These are phyloP conservation scores for Styphnolobium japonicum DNA, from an alignment of 306 rosid genomes.

Conservation along the genomic window DNA sequence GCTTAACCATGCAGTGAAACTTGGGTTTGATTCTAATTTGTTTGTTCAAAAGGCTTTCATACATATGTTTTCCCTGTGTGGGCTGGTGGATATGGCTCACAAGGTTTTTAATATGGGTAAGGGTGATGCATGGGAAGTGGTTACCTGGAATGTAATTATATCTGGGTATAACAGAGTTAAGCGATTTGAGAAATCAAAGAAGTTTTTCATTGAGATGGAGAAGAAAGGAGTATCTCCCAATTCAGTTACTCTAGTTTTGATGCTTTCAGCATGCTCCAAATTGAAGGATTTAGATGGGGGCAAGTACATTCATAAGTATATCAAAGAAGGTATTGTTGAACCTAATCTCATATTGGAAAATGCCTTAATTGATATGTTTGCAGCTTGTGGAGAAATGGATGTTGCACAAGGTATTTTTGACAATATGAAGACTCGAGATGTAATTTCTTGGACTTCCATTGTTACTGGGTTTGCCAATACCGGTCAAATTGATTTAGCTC, in stretches of 20 bases:
- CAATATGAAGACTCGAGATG: constrained; percentile 68
- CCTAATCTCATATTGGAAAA: constrained; percentile 59
- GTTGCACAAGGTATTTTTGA: constrained; percentile 57
- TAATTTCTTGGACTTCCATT: constrained; percentile 87
- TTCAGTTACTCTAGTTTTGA: constrained; percentile 65
- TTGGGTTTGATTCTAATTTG: constrained; percentile 59
- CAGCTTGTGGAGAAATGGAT: constrained; percentile 72
- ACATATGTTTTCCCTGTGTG: constrained; percentile 54
- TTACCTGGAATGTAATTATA: constrained; percentile 77
- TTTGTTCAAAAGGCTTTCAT: constrained; percentile 74
- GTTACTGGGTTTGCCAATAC: constrained; percentile 60
- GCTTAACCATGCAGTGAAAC: constrained; percentile 64
- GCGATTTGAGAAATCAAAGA: constrained; percentile 56
- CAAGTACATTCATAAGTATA: constrained; percentile 40
- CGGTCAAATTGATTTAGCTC: constrained; percentile 63
- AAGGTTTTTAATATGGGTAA: constrained; percentile 50
- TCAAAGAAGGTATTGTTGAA: constrained; percentile 45
- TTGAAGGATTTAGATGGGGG: constrained; percentile 74
- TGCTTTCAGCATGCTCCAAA: constrained; percentile 81
- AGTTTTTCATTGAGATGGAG: constrained; percentile 66
- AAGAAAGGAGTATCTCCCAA: constrained; percentile 56
- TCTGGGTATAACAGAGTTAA: constrained; percentile 71
- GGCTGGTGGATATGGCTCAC: constrained; percentile 59
- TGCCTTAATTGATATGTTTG: constrained; percentile 78
- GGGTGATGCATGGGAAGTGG: constrained; percentile 60